phyloP scores from a whole-genome alignment of 805 yeast genomes.

The Starmerella bombi region DNA sequence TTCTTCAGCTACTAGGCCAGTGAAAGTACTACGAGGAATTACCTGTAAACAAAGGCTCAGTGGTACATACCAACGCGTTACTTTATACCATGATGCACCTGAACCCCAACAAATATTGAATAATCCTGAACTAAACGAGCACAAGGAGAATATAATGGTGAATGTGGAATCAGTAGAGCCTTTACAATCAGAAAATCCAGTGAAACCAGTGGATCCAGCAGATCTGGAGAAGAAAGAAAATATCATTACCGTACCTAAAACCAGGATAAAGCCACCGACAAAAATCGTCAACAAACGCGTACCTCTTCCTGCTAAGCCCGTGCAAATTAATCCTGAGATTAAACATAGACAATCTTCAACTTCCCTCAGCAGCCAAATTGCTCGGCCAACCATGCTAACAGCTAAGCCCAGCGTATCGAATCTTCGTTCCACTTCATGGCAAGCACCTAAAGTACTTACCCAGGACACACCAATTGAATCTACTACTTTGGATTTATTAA shows the following conservation, averaged over 20 bases:
- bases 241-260: no score
- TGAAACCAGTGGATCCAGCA: no score
- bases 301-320: background rate
- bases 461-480: background rate
- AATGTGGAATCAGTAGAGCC: no score
- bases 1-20: background rate
- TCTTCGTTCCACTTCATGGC: background rate
- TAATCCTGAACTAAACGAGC: no score
- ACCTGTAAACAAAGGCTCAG: background rate
- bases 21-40: background rate
- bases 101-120: no score
- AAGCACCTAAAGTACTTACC: background rate
- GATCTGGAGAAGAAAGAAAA: no score
- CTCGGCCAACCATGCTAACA: background rate
- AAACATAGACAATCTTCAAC: background rate
- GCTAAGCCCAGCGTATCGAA: background rate
- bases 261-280: conserved; percentile 8
- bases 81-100: no score
- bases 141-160: no score
- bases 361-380: background rate
- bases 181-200: no score
- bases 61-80: background rate
- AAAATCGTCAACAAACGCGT: conserved; percentile 5
- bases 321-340: no score
- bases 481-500: background rate